Conservation (phyloP, 371 early-diverging fungal species). For the Apophysomyces ossiformis region DNA sequence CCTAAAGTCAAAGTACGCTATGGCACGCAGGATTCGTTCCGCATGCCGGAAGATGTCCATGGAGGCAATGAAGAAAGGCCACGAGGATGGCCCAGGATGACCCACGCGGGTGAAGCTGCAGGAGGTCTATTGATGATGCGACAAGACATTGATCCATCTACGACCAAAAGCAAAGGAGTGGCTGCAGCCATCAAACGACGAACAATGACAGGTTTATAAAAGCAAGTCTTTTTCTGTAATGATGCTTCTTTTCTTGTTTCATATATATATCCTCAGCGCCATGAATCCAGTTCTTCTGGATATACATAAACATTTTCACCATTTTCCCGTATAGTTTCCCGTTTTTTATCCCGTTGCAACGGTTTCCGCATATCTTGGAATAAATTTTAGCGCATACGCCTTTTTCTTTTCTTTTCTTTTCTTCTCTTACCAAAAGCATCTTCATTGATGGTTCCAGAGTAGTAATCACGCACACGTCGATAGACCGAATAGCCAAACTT, state of each 20-base stretch:
- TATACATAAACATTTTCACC: slow-evolving; percentile 63
- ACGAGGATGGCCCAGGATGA: slow-evolving; percentile 9
- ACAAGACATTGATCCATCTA: slow-evolving; percentile 18
- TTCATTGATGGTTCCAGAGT: slow-evolving; percentile 70
- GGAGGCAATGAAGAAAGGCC: slow-evolving; percentile 14
- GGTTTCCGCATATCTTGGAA: slow-evolving; percentile 89
- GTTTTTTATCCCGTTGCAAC: slow-evolving; percentile 73
- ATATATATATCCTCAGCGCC: slow-evolving; percentile 29
- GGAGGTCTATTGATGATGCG: slow-evolving; percentile 53
- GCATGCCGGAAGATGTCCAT: slow-evolving; percentile 33
- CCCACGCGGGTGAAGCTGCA: slow-evolving; percentile 50
- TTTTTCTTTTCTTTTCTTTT: too few species aligned
- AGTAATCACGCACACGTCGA: slow-evolving; percentile 91
- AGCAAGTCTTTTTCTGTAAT: not conserved
- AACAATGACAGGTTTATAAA: slow-evolving; percentile 2
- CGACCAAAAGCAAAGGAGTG: slow-evolving; percentile 16
- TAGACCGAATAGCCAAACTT: slow-evolving; percentile 94
- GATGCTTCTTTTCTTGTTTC: slow-evolving; percentile 11
- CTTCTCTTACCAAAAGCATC: slow-evolving; percentile 49
- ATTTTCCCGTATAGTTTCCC: slow-evolving; percentile 67
- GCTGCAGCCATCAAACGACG: slow-evolving; percentile 24
- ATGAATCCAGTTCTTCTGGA: slow-evolving; percentile 62
- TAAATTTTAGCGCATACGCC: not conserved
- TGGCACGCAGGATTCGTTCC: slow-evolving; percentile 43
- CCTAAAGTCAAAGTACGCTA: slow-evolving; percentile 38